Conservation (phyloP, 352 stramenopile species). For the Phytophthora aleatoria region DNA sequence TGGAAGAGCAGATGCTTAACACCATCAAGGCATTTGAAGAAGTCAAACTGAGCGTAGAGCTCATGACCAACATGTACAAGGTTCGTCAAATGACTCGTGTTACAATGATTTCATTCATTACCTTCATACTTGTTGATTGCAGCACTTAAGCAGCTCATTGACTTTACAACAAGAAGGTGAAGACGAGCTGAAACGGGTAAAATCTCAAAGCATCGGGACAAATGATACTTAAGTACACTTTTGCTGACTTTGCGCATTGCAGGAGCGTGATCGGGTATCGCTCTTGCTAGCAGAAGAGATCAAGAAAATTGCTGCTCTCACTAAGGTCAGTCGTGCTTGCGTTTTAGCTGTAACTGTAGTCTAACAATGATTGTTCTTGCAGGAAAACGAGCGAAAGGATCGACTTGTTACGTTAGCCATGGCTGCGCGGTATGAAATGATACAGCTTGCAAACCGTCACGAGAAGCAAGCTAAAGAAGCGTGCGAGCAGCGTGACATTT, state of each 20-base stretch:
- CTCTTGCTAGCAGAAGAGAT: constrained; percentile 64
- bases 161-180: constrained; percentile 59
- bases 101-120: neutral
- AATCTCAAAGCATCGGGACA: neutral
- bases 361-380: neutral
- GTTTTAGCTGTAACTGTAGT: neutral
- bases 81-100: constrained; percentile 12
- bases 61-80: constrained; percentile 91
- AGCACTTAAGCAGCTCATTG: constrained; percentile 57
- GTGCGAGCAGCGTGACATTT: constrained; percentile 23
- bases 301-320: constrained; percentile 76
- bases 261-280: constrained; percentile 62
- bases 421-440: constrained; percentile 77
- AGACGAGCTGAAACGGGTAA: constrained; percentile 57
- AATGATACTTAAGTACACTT: neutral
- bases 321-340: constrained; percentile 39
- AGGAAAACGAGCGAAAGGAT: constrained; percentile 76
- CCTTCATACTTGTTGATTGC: neutral
- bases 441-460: constrained; percentile 52
- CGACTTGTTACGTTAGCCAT: constrained; percentile 78
- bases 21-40: constrained; percentile 70
- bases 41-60: constrained; percentile 82
- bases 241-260: constrained; percentile 2
- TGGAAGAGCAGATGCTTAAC: constrained; percentile 67
- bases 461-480: constrained; percentile 44